phyloP scores from a whole-genome alignment of 2,329 filamentous ascomycete genomes.

The Exophiala bonariae region DNA sequence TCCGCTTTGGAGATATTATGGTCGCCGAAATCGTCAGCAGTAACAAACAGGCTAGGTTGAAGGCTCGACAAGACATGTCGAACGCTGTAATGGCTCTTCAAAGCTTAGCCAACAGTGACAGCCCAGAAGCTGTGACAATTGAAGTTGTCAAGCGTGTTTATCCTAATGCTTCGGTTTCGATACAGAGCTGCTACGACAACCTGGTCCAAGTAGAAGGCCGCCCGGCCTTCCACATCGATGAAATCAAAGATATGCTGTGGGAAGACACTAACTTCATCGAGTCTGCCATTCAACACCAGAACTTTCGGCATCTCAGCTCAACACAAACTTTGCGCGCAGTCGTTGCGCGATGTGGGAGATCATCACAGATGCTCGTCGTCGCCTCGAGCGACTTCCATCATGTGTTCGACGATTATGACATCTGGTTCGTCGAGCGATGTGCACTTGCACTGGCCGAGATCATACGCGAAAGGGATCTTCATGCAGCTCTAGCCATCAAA shows the following conservation, averaged over 20 bases:
- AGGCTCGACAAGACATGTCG: too few relatives aligned
- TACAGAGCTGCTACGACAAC: constrained; percentile 30
- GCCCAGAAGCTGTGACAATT: too few relatives aligned
- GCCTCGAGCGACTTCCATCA: constrained; percentile 43
- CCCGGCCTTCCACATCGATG: constrained; percentile 32
- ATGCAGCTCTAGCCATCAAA: constrained; percentile 45
- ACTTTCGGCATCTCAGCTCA: constrained; percentile 36
- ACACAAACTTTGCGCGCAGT: constrained; percentile 39
- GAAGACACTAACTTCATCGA: constrained; percentile 45
- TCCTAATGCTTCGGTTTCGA: constrained; percentile 33
- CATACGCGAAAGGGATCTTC: constrained; percentile 40
- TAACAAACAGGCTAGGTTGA: too few relatives aligned
- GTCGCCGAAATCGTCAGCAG: too few relatives aligned
- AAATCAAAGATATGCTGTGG: constrained; percentile 46
- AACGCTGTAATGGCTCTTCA: too few relatives aligned
- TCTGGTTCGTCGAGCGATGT: constrained; percentile 47
- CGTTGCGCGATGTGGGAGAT: constrained; percentile 36
- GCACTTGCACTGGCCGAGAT: constrained; percentile 39
- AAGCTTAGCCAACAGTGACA: too few relatives aligned
- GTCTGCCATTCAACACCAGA: constrained; percentile 34
- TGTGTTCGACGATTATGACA: constrained; percentile 50
- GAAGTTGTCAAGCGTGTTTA: constrained; percentile 36
- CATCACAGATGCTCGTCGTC: constrained; percentile 36
- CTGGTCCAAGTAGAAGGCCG: constrained; percentile 30
- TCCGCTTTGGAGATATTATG: too few relatives aligned